Evolutionary conservation across 2,329 filamentous ascomycete genomes (phyloP), one percentile per base, ranked within the genome.

Genomic region (Colletotrichum ledebouriae): DNA sequence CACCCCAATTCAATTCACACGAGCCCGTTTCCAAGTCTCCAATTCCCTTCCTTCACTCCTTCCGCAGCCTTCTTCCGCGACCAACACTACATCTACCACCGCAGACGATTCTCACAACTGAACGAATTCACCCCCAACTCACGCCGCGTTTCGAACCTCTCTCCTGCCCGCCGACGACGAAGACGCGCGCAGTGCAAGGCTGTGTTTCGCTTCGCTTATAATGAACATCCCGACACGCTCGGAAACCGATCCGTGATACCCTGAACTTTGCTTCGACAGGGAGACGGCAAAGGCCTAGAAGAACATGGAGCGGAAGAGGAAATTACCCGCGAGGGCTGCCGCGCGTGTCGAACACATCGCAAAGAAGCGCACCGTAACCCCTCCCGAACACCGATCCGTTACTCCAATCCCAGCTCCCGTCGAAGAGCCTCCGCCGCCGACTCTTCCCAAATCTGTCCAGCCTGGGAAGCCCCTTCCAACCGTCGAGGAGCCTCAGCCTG

Each of bases 381-480:
- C 88, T 63, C 85, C 86, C 66, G 84, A 86, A 20, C 76, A 76
- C 47, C 80, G 79, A 69, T 85, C 85, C 44, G 77, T 79, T 63
- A 86, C 87, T 58, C 83, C 85, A 33, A 77, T 79, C 46, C 77
- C 80, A 6, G 73, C 75, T 59, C 77, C 80, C 6, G 77, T 77
- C 47, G 79, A 81, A 25, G 74, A 71, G 69, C 72, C 77, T 47
- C 78, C 76, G 63, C 76, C 78, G 13, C 79, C 78, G 72, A 80
- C 80, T 63, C 75, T 94, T 62, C 92, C 92, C 29, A 88, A 84
- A 70, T 88, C 87, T 52, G 80, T 94, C 41, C 82, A 86, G 72
- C 79, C 90, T 2, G 89, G 89, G 56, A 88, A 91, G 74, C 89
- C 92, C 15, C 80, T 95, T 37, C 92, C 92, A 2, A 92, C 90